Conservation (phyloP, 345 rosid species). For the Corymbia maculata region DNA sequence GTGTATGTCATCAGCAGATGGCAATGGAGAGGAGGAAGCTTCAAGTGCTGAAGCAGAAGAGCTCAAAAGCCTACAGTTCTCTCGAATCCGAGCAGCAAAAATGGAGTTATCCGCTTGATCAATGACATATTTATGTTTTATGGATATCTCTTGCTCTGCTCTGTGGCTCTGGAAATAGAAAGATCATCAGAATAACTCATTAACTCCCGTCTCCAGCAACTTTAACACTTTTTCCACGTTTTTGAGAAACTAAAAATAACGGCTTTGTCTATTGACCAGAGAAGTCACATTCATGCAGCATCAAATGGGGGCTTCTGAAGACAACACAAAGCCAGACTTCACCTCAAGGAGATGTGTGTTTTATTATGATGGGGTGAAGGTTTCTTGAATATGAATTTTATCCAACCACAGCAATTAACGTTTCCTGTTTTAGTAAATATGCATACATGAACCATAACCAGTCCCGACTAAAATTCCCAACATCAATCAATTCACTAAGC, state of each 20-base stretch:
- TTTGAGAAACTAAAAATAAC: background rate
- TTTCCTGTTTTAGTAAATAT: background rate
- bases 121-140: background rate
- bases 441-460: background rate
- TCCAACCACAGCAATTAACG: background rate
- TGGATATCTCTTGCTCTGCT: background rate
- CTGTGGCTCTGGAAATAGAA: background rate
- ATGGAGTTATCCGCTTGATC: conserved; percentile 37
- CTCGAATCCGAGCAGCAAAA: conserved; percentile 43
- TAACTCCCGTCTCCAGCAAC: background rate
- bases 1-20: conserved; percentile 33
- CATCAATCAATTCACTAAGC: background rate
- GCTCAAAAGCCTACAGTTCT: conserved; percentile 50
- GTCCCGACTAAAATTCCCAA: background rate
- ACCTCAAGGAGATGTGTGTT: background rate
- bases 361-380: background rate
- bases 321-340: background rate
- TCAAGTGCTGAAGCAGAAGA: conserved; percentile 46
- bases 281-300: background rate
- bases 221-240: background rate
- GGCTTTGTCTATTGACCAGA: background rate
- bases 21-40: conserved; percentile 23
- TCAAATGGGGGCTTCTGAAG: background rate
- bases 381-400: background rate
- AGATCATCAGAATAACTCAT: background rate